Percentiles rank a stretch among this genome's conserved stretches.
Conservation (phyloP, 176 grass and related monocot genomes). For the Oryza meyeriana region DNA sequence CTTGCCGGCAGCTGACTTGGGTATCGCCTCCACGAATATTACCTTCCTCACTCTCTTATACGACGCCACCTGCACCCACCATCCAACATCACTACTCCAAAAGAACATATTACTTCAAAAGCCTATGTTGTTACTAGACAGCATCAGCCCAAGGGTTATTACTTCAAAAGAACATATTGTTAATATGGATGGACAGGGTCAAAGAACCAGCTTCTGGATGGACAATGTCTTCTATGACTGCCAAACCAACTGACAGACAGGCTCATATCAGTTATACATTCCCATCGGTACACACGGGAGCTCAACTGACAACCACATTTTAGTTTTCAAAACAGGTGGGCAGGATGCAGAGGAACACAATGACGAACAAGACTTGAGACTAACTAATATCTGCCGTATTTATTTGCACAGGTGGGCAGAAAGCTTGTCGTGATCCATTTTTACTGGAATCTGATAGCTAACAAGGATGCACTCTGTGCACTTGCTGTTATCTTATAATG, state of each 20-base stretch:
- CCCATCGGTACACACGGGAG: constrained; percentile 1
- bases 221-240: constrained; percentile 7
- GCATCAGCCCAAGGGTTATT: neutral
- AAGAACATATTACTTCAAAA: neutral
- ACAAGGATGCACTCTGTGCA: neutral
- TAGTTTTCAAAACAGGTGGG: constrained; percentile 33
- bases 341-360: constrained; percentile 26
- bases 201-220: constrained; percentile 19
- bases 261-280: constrained; percentile 9
- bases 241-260: neutral
- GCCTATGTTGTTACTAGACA: too few species aligned
- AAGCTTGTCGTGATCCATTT: neutral
- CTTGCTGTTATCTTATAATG: neutral
- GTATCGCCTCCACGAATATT: constrained; percentile 81
- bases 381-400: neutral
- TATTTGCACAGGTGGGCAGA: neutral
- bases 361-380: neutral
- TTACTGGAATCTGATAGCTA: neutral
- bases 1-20: constrained; percentile 78
- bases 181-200: neutral
- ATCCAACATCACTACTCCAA: neutral
- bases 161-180: neutral
- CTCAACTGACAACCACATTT: neutral
- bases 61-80: constrained; percentile 62
- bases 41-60: constrained; percentile 94